phyloP scores from a whole-genome alignment of 176 grass and related monocot genomes.

The Cenchrus fungigraminus region DNA sequence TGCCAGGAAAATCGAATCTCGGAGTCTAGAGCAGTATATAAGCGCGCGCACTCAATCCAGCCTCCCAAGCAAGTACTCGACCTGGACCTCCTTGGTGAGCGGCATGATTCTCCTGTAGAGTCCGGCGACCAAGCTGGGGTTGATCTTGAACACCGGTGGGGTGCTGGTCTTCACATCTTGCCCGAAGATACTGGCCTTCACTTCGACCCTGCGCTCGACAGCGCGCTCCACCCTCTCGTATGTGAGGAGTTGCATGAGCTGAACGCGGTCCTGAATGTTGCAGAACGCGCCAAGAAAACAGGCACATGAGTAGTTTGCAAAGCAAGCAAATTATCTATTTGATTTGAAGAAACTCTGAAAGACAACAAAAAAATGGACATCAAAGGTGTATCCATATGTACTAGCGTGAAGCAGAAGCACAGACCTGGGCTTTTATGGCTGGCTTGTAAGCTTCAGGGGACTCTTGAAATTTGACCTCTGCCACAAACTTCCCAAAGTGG shows the following conservation, averaged over 20 bases:
- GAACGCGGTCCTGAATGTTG: conserved; percentile 50
- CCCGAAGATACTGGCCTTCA: conserved; percentile 78
- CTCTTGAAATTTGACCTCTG: conserved; percentile 87
- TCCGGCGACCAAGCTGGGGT: conserved; percentile 67
- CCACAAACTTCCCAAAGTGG: conserved; percentile 96
- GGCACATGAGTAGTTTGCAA: background rate
- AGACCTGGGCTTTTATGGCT: conserved; percentile 73
- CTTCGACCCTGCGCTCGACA: conserved; percentile 67
- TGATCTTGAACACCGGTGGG: conserved; percentile 73
- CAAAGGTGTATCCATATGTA: background rate
- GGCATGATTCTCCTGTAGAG: conserved; percentile 97
- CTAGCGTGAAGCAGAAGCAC: conserved; percentile 17
- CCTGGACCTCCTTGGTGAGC: conserved; percentile 85
- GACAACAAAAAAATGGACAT: background rate
- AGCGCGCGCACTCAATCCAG: conserved; percentile 55
- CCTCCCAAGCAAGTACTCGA: conserved; percentile 80
- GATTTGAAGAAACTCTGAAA: conserved; percentile 4
- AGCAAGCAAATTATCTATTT: background rate
- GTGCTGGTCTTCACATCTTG: conserved; percentile 64
- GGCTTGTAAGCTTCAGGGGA: conserved; percentile 58
- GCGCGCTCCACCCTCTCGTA: conserved; percentile 62
- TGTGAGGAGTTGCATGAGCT: conserved; percentile 75
- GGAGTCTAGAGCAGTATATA: background rate
- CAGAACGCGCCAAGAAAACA: background rate
- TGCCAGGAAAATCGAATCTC: conserved; percentile 12